These are phyloP conservation scores for Aspergillus sp. DNA, from an alignment of 2,329 filamentous ascomycete genomes.

Conservation along the genomic window DNA sequence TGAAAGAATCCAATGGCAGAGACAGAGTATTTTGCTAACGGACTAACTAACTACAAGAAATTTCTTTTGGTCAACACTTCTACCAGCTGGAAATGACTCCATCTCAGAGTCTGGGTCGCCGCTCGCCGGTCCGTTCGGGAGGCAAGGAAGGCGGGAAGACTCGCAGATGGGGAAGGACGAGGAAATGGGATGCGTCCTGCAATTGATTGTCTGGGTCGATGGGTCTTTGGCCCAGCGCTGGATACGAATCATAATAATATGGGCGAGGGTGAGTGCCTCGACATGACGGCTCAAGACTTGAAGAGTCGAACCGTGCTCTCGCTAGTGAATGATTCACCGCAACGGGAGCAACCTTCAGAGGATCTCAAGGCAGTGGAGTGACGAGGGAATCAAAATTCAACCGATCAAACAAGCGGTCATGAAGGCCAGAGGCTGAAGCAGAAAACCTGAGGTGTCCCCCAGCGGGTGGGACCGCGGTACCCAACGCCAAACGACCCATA, in stretches of 20 bases:
- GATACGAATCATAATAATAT: background rate
- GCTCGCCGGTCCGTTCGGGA: conserved; percentile 25
- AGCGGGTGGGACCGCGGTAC: conserved; percentile 18
- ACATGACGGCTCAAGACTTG: background rate
- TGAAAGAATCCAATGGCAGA: background rate
- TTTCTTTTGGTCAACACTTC: background rate
- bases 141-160: conserved; percentile 20
- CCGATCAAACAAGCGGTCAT: conserved; percentile 18
- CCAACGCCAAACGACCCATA: conserved; percentile 34
- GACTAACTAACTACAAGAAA: background rate
- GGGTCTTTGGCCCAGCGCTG: conserved; percentile 17
- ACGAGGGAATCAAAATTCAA: background rate
- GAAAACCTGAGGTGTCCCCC: conserved; percentile 18
- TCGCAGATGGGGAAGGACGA: conserved; percentile 7
- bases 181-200: background rate
- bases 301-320: background rate
- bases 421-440: conserved; percentile 5
- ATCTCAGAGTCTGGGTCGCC: conserved; percentile 19
- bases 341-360: conserved; percentile 7
- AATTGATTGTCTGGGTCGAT: conserved; percentile 17
- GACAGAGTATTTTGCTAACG: background rate
- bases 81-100: conserved; percentile 7
- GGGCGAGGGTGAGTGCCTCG: background rate
- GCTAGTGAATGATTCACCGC: conserved; percentile 4
- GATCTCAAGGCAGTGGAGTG: conserved; percentile 16